Evolutionary conservation across 306 rosid genomes (phyloP), one percentile per base, ranked within the genome.

Genomic region (Echinosophora koreensis): DNA sequence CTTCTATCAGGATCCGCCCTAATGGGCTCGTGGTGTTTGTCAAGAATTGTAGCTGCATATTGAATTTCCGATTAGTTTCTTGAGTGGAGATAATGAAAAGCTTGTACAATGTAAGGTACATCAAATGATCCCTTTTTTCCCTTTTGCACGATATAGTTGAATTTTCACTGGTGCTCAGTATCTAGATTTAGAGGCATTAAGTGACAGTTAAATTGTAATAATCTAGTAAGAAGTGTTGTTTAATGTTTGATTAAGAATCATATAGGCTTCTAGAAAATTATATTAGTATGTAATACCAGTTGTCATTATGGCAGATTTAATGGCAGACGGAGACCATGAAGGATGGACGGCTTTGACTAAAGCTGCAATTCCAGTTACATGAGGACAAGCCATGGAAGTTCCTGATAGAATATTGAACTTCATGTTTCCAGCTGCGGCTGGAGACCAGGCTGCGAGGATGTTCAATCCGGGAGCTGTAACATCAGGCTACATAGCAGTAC

Each of bases 321-420:
- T 85, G 71, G 97, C 88, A 44, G 94, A 79, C 0, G 92, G 90
- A 61, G 97, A 89, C 94, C 94, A 91, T 27, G 89, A 83, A 65
- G 94, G 97, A 88, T 89, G 80, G 57, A 73, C 89, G 4, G 97
- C 89, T 88, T 89, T 91, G 69, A 91, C 80, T 78, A 91, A 85
- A 44, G 91, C 16, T 28, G 97, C 94, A 49, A 91, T 91, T 78
- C 97, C 97, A n/a, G 97, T 84, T 66, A 86, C 87, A 85, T 91
- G 97, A 54, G 97, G 97, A 85, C 97, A 91, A 59, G 97, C 76
- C 97, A 91, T 91, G 62, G 97, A 91, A 70, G 97, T 91, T 64
- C 97, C 94, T 35, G 94, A 91, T 44, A 80, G 77, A 68, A 91
- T 83, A 84, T 89, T 89, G 81, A 84, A 91, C 65, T 71, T 84